These are phyloP conservation scores for Mercurialis annua DNA, from an alignment of 345 rosid species.

Conservation along the genomic window DNA sequence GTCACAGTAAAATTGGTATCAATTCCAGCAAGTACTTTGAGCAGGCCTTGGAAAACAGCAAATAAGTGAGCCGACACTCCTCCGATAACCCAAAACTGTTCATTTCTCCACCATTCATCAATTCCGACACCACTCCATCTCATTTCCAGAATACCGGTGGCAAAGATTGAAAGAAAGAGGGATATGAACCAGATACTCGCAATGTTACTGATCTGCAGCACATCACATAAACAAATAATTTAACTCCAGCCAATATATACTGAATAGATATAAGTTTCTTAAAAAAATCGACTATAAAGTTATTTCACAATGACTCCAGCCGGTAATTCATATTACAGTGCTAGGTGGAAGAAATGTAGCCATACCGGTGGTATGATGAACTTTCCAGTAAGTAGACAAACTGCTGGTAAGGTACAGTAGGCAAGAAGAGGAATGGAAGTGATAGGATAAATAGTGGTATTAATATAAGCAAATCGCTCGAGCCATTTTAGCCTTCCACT, in stretches of 20 bases:
- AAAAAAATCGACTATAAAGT: neutral
- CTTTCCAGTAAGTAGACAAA: constrained; percentile 45
- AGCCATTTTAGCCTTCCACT: constrained; percentile 35
- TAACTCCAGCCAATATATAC: neutral
- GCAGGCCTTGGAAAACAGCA: constrained; percentile 40
- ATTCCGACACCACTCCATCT: constrained; percentile 45
- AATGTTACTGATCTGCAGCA: constrained; percentile 36
- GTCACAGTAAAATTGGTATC: constrained; percentile 32
- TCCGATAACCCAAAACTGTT: constrained; percentile 48
- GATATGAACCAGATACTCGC: constrained; percentile 39
- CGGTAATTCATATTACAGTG: neutral
- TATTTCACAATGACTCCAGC: neutral
- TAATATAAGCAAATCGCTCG: constrained; percentile 39
- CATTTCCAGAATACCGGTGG: constrained; percentile 45
- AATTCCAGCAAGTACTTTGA: constrained; percentile 35
- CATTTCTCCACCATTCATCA: constrained; percentile 51
- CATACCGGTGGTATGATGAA: constrained; percentile 45
- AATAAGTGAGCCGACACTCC: constrained; percentile 42
- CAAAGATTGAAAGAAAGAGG: constrained; percentile 39
- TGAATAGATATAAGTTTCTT: neutral
- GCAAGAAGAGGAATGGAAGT: constrained; percentile 39
- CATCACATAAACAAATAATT: constrained; percentile 3
- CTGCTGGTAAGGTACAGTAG: constrained; percentile 41
- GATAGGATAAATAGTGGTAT: constrained; percentile 42
- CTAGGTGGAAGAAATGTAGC: neutral